Conservation (phyloP, 202 grass and related monocot genomes). For the Miscanthus sacchariflorus region DNA sequence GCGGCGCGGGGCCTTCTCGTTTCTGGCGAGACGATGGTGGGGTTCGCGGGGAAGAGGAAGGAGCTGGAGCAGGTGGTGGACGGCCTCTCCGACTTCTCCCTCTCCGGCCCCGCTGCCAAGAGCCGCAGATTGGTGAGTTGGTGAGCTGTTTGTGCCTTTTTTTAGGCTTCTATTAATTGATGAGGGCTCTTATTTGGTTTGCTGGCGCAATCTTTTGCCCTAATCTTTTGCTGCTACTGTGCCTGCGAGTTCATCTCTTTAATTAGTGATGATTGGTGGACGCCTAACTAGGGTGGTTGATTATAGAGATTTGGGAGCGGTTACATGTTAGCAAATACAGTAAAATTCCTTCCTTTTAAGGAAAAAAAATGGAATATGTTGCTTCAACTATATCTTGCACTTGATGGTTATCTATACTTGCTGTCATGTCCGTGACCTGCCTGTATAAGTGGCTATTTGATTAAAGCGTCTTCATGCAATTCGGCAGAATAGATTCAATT, state of each 20-base stretch:
- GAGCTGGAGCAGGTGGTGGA: slow-evolving; percentile 80
- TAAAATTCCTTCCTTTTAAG: neutral
- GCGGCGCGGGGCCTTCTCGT: neutral
- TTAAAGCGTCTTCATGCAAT: neutral
- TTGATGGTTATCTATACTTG: neutral
- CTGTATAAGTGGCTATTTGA: neutral
- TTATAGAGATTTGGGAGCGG: neutral
- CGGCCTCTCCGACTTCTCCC: slow-evolving; percentile 76
- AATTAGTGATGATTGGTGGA: neutral
- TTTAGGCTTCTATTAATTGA: neutral
- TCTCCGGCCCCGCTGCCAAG: slow-evolving; percentile 67
- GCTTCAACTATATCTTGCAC: neutral
- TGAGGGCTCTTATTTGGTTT: neutral
- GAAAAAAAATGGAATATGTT: neutral
- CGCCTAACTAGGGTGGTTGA: neutral
- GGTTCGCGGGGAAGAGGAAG: slow-evolving; percentile 91
- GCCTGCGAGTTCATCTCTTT: neutral
- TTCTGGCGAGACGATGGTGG: slow-evolving; percentile 40
- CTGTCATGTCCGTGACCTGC: neutral
- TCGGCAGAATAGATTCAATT: neutral
- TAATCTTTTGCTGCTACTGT: neutral
- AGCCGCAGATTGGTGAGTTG: slow-evolving; percentile 77
- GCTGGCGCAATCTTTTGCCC: neutral
- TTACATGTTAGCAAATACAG: neutral
- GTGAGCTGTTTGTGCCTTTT: slow-evolving; percentile 19